Evolutionary conservation across 176 grass and related monocot genomes (phyloP), one percentile per base, ranked within the genome.

Genomic region (Hyparrhenia diplandra): DNA sequence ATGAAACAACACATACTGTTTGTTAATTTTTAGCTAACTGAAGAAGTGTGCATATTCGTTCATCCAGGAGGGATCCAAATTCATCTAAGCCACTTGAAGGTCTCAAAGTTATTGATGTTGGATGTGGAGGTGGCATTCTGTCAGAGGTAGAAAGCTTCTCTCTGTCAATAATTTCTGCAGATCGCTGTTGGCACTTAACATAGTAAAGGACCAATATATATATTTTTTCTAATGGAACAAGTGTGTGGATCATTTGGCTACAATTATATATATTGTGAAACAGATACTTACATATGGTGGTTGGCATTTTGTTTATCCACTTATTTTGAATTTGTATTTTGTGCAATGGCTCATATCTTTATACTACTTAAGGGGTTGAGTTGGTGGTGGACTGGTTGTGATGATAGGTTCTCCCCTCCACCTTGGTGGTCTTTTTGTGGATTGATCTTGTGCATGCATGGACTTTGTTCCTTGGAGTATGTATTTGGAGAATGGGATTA

Each of bases 71-170:
- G 89, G 95, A 98, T 88, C 86, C 86, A 79, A 84, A 81, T 91
- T 95, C 90, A 32, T 83, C 84, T 34, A 94, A 83, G 80, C 95
- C 95, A 76, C 88, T 98, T 21, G 84, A 98, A 88, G 95, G 90
- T 37, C 90, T 98, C 74, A 95, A 79, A 76, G 88, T 98, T 91
- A 86, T 98, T 57, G 95, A 98, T 88, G 92, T 98, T 88, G 95
- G 95, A 91, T 98, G 95, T 80, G 95, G 95, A 51, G 95, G 95
- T 74, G 92, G 92, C 83, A 98, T 98, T 88, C 74, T 98, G 18
- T 89, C 92, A 76, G 92, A 98, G 92, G 95, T 98, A 87, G 40
- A 47, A 57, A 74, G 18, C 37, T 25, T 77, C 41, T 57, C 10
- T 57, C 45, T 27, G 21, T 37, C 47, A 54, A 28, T n/a, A 23